A percentile compares a stretch with the other conserved stretches of the same genome.
Conservation (phyloP, 345 rosid genomes). For the Syzygium oleosum region DNA sequence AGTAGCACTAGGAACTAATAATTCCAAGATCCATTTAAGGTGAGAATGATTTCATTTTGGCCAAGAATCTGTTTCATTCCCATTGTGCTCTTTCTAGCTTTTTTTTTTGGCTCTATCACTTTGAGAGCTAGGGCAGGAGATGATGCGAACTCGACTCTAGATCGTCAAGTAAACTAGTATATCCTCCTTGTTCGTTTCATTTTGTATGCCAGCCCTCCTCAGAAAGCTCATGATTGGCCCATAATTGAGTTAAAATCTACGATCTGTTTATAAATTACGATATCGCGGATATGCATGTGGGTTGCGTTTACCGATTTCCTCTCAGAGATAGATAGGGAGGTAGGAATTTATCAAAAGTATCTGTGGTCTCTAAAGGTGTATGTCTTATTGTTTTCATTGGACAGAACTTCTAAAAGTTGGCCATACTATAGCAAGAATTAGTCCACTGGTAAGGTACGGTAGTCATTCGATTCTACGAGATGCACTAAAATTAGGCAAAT, state of each 20-base stretch:
- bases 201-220: no score
- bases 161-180: neutral
- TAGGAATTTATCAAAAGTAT: neutral
- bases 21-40: neutral
- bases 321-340: no score
- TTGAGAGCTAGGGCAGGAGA: neutral
- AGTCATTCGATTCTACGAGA: neutral
- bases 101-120: neutral
- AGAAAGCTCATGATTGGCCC: neutral
- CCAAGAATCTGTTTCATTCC: neutral
- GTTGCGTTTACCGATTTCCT: neutral
- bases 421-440: neutral
- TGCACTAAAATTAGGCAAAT: neutral
- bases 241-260: neutral
- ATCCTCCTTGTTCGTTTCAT: neutral
- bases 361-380: neutral
- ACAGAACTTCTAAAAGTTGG: neutral
- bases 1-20: neutral
- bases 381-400: neutral
- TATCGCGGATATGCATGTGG: neutral
- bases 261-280: neutral
- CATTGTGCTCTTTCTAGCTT: neutral
- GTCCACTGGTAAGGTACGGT: neutral
- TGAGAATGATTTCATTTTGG: neutral
- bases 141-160: neutral